Conservation (phyloP, 192 early-diverging fungal genomes). For the Backusella luteola region DNA sequence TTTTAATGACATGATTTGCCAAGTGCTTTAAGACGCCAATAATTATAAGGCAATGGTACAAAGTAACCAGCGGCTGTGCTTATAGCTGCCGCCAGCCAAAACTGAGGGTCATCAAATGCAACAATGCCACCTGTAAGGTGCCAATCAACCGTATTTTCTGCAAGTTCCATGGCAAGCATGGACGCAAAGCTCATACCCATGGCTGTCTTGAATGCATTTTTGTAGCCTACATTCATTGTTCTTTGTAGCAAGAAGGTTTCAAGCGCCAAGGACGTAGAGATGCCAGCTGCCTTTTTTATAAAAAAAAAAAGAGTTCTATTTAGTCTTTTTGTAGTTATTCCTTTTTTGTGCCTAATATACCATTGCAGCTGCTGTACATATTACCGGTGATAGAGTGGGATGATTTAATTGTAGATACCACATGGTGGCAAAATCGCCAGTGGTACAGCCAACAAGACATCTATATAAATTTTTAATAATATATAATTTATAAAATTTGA, state of each 20-base stretch:
- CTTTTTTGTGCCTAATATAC: background rate
- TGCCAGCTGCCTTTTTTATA: constrained; percentile 36
- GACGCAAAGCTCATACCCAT: constrained; percentile 57
- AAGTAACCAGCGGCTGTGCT: constrained; percentile 45
- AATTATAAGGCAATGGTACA: constrained; percentile 56
- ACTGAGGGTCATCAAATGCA: constrained; percentile 37
- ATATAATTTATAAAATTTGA: background rate
- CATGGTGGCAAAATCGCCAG: constrained; percentile 50
- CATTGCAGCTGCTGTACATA: constrained; percentile 45
- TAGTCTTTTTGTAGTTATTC: no score
- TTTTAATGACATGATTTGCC: constrained; percentile 54
- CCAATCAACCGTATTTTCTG: constrained; percentile 54
- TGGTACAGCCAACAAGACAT: constrained; percentile 54
- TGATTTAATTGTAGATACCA: constrained; percentile 50
- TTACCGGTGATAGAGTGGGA: constrained; percentile 38
- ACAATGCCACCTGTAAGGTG: constrained; percentile 52
- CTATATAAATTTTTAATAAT: constrained; percentile 8
- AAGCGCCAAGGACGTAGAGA: constrained; percentile 46
- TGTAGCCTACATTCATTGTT: constrained; percentile 31
- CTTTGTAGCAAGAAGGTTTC: constrained; percentile 45
- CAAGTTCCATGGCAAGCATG: constrained; percentile 55
- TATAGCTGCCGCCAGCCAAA: constrained; percentile 42
- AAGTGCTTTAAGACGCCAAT: constrained; percentile 47
- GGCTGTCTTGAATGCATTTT: constrained; percentile 47
- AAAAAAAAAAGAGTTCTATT: no score